phyloP scores from a whole-genome alignment of 2,329 filamentous ascomycete genomes.

The Monilinia aucupariae region DNA sequence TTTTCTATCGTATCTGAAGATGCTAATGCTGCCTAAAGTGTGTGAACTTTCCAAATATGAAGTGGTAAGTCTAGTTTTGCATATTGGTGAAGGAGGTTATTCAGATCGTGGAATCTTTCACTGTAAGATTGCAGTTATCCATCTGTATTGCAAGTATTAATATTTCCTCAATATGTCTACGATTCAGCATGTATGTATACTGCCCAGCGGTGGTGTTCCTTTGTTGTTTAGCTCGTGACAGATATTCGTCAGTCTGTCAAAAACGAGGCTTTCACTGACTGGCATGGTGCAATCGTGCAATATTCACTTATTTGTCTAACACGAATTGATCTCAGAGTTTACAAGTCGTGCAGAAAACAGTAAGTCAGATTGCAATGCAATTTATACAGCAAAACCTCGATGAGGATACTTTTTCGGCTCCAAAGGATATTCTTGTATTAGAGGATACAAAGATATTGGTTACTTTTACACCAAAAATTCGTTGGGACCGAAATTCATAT shows the following conservation, averaged over 20 bases:
- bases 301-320: not conserved
- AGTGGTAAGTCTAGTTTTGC: not conserved
- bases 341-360: not conserved
- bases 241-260: not conserved
- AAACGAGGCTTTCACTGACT: too few species aligned
- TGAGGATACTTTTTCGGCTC: too few species aligned
- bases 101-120: not conserved
- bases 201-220: not conserved
- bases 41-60: constrained; percentile 1
- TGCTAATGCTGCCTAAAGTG: constrained; percentile 25
- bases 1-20: constrained; percentile 21
- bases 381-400: too few species aligned
- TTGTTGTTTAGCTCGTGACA: not conserved
- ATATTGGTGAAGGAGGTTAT: not conserved
- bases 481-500: too few species aligned
- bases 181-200: not conserved
- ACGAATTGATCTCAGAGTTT: not conserved
- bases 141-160: not conserved
- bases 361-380: not conserved
- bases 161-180: not conserved
- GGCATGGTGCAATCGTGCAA: not conserved
- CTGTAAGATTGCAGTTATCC: not conserved
- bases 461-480: too few species aligned
- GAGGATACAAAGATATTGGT: too few species aligned
- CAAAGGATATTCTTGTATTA: too few species aligned